Percentiles rank a stretch among this genome's conserved stretches.
Evolutionary conservation across 768 basidiomycete species (phyloP).

Genomic region (Macrocybe gigantea): DNA sequence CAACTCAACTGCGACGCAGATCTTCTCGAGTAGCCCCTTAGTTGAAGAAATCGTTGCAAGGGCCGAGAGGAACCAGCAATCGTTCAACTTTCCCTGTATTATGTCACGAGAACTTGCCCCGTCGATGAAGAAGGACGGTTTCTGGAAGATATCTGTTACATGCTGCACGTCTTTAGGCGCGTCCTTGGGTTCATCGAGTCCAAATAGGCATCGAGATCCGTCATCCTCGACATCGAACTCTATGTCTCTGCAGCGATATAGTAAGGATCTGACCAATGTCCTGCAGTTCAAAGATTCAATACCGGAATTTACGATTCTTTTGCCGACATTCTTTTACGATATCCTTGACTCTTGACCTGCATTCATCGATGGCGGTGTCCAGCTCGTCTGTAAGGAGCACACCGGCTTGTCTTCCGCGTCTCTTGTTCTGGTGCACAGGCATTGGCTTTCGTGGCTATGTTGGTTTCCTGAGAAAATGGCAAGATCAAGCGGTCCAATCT

Average conservation of each 20-base stretch:
- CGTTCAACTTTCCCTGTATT: slow-evolving; percentile 42
- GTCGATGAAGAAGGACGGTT: slow-evolving; percentile 43
- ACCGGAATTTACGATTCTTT: slow-evolving; percentile 50
- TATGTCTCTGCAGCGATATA: slow-evolving; percentile 33
- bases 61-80: slow-evolving; percentile 52
- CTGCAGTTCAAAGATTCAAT: slow-evolving; percentile 4
- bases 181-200: slow-evolving; percentile 18
- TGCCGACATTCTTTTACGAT: slow-evolving; percentile 40
- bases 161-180: slow-evolving; percentile 36
- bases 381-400: slow-evolving; percentile 38
- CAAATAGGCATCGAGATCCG: slow-evolving; percentile 30
- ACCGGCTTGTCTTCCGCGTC: slow-evolving; percentile 16
- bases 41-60: slow-evolving; percentile 42
- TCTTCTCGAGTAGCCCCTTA: slow-evolving; percentile 40
- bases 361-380: slow-evolving; percentile 39
- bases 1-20: slow-evolving; percentile 40
- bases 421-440: neutral
- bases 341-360: slow-evolving; percentile 34
- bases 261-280: neutral
- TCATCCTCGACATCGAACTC: slow-evolving; percentile 51
- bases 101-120: slow-evolving; percentile 39
- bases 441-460: neutral
- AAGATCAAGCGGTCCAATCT: no score
- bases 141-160: slow-evolving; percentile 46
- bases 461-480: no score